Conservation (phyloP, 129 eudicot genomes). For the Daucus carota region DNA sequence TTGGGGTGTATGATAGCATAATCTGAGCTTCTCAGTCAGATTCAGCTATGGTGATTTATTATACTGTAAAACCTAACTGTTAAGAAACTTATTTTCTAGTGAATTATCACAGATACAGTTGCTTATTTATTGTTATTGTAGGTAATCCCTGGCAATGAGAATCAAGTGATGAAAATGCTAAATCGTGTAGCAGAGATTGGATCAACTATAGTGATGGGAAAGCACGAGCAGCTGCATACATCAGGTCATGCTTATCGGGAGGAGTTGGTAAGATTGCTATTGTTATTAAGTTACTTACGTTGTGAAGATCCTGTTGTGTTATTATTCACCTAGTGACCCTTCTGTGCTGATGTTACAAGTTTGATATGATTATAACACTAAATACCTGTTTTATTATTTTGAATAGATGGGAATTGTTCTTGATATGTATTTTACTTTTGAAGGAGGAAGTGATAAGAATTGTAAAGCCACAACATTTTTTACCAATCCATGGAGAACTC, state of each 20-base stretch:
- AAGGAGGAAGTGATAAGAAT: constrained; percentile 93
- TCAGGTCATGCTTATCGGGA: constrained; percentile 95
- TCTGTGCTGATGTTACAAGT: background rate
- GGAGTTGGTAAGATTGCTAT: constrained; percentile 54
- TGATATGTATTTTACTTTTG: constrained; percentile 14
- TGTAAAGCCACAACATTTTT: constrained; percentile 97
- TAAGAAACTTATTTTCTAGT: background rate
- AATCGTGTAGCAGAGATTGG: constrained; percentile 95
- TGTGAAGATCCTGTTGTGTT: background rate
- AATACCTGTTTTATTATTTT: background rate
- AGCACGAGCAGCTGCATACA: constrained; percentile 79
- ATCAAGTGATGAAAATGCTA: constrained; percentile 83
- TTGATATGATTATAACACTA: background rate
- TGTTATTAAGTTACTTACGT: background rate
- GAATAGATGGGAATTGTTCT: background rate
- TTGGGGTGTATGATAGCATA: background rate
- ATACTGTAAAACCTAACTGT: background rate
- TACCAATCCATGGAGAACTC: constrained; percentile 96
- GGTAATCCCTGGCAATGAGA: constrained; percentile 98
- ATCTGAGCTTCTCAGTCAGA: background rate
- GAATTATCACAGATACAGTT: background rate
- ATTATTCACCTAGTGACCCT: background rate
- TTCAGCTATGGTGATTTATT: background rate
- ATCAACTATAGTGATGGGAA: constrained; percentile 85
- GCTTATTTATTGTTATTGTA: constrained; percentile 21